Evolutionary conservation across 2,329 filamentous ascomycete genomes (phyloP), one percentile per base, ranked within the genome.

Genomic region (Chaetoscypha palmicola): DNA sequence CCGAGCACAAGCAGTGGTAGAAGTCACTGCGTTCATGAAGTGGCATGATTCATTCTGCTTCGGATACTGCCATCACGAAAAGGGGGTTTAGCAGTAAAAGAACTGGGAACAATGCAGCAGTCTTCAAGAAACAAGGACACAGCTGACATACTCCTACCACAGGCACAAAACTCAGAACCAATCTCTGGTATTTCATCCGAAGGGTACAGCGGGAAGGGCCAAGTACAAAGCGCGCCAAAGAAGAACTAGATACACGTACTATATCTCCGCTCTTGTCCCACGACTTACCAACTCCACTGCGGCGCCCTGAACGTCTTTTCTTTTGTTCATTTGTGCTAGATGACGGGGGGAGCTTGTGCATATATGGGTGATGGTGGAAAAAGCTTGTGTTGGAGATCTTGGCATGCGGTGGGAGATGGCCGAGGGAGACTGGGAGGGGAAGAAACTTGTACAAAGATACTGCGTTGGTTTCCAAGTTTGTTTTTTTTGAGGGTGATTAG

Each of bases 91-190:
- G 31, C 8, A 17, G 16, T 22, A 22, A 32, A 30, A 11, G 32
- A 22, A 21, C n/a, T 30, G 38, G 38, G 17, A 38, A 26, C 11
- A 46, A n/a, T 31, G 19, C 12, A 41, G 10, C 4, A 28, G 14
- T 19, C 20, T 22, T 19, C 9, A 17, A 7, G 4, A 24, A 12
- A 19, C 3, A 44, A 9, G 3, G 23, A 37, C 17, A 11, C 38
- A 28, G 39, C 51, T 54, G 46, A 56, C 23, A 12, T 11, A 28
- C 8, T 38, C 14, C 19, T 36, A 45, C 26, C 49, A 65, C 65
- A 94, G 86, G 73, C 73, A 64, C 86, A 94, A 79, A 85, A 83
- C 62, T 74, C 86, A 64, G 89, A 95, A 65, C 89, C 89, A 50
- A 77, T 95, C 66, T 88, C 84, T 52, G 89, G 89, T 75, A 71